Evolutionary conservation across 768 basidiomycete genomes (phyloP), one percentile per base, ranked within the genome.

Genomic region (Suillus fuscotomentosus): DNA sequence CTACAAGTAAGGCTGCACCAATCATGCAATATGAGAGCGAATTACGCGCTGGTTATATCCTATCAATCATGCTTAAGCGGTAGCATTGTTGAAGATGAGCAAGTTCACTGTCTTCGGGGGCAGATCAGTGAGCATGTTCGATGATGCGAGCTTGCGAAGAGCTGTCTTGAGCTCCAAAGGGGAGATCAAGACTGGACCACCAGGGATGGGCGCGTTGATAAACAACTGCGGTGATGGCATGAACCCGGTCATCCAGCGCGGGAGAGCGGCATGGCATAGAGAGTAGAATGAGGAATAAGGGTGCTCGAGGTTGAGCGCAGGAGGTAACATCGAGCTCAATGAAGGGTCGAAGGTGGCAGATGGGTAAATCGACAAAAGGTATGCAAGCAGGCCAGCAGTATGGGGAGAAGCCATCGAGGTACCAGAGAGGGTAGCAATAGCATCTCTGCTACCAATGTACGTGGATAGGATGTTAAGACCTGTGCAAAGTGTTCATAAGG

Each of bases 371-470:
- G 94, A 95, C 64, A 99, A 86, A 67, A 95, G 84, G 84, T 99
- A 99, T 14, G 96, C 96, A 60, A 94, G 79, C 61, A 97, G 79
- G 69, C 97, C 97, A 63, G 92, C 92, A 50, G 86, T 88, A 79
- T 97, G 95, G 54, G 97, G 97, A 8, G 92, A 92, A 15, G 96
- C 95, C 95, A 97, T 97, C 17, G 92, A 94, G 9, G 94, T 95
- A 50, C 94, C 94, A 1, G 92, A 94, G 69, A 97, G 86, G 10
- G 89, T 92, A 70, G 88, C 86, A 57, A 81, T 82, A n/a, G 91
- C 85, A 5, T 66, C 72, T 64, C 73, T 75, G 65, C 85, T 83
- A 39, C 88, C 88, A 65, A 83, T 94, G 82, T 87, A 97, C 61
- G 93, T 97, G 43, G 92, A 96, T 3, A 91, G 80, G 74, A 98